A percentile compares a stretch with the other conserved stretches of the same genome.
Evolutionary conservation across 78 protist species (phyloP).

Genomic region (Dictyostelium citrinum): DNA sequence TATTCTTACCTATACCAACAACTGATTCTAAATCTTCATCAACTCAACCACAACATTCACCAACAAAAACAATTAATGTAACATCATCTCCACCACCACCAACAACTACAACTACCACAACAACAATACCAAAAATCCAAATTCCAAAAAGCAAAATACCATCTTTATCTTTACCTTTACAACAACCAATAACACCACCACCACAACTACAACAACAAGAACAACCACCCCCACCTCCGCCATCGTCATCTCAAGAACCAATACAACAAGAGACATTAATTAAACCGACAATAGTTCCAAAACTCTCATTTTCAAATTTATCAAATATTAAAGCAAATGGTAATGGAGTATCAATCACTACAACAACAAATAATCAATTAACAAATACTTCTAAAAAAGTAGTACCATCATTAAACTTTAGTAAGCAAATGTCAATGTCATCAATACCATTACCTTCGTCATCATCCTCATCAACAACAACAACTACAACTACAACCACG

Average conservation of each 20-base stretch:
- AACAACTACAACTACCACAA: not conserved
- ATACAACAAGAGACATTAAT: not conserved
- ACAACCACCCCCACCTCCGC: not conserved
- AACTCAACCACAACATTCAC: not conserved
- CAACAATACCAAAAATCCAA: not conserved
- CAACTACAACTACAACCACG: not conserved
- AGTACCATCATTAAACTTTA: constrained; percentile 18
- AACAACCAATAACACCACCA: not conserved
- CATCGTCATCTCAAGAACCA: not conserved
- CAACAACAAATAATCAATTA: not conserved
- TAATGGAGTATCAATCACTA: not conserved
- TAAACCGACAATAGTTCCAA: not conserved
- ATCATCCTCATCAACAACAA: not conserved
- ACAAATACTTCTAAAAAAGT: not conserved
- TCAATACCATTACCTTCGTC: not conserved
- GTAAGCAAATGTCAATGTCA: constrained; percentile 52
- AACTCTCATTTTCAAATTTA: not conserved
- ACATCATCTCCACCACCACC: not conserved
- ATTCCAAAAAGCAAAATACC: not conserved
- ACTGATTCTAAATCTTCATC: not conserved
- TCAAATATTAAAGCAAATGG: not conserved
- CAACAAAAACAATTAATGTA: not conserved
- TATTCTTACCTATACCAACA: not conserved
- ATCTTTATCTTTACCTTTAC: not conserved
- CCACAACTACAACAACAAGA: not conserved